Conservation (phyloP, 371 early-diverging fungal species). For the Apophysomyces sp. region DNA sequence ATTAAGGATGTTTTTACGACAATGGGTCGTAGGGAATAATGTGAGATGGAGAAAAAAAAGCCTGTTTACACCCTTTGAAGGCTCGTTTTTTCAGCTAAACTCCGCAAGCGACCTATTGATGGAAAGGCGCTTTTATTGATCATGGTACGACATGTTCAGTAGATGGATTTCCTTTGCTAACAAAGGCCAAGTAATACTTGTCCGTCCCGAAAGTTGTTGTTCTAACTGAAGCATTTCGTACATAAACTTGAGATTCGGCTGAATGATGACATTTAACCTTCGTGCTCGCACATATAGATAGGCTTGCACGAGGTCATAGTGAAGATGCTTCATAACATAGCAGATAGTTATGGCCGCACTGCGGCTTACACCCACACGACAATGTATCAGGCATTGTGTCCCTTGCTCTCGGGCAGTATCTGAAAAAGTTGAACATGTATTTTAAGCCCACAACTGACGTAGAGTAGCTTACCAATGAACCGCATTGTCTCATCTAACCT, state of each 20-base stretch:
- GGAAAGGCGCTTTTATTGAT: conserved; percentile 7
- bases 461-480: conserved; percentile 54
- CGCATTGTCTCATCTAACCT: conserved; percentile 48
- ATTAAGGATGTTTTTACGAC: conserved; percentile 6
- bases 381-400: conserved; percentile 54
- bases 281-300: conserved; percentile 66
- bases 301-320: conserved; percentile 51
- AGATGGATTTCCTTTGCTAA: conserved; percentile 36
- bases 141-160: conserved; percentile 38
- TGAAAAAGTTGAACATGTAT: conserved; percentile 4
- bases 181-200: conserved; percentile 36
- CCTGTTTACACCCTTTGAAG: conserved; percentile 1
- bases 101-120: not conserved
- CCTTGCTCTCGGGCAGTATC: conserved; percentile 35
- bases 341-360: conserved; percentile 68
- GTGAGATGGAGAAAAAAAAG: conserved; percentile 5
- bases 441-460: not conserved
- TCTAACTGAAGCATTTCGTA: conserved; percentile 67
- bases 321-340: conserved; percentile 61
- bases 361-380: conserved; percentile 67
- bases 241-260: conserved; percentile 71
- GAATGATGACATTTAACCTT: conserved; percentile 66
- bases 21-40: conserved; percentile 3
- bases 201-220: conserved; percentile 32
- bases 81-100: not conserved